phyloP scores from a whole-genome alignment of 2,329 filamentous ascomycete genomes.

The Colletotrichum tofieldiae region DNA sequence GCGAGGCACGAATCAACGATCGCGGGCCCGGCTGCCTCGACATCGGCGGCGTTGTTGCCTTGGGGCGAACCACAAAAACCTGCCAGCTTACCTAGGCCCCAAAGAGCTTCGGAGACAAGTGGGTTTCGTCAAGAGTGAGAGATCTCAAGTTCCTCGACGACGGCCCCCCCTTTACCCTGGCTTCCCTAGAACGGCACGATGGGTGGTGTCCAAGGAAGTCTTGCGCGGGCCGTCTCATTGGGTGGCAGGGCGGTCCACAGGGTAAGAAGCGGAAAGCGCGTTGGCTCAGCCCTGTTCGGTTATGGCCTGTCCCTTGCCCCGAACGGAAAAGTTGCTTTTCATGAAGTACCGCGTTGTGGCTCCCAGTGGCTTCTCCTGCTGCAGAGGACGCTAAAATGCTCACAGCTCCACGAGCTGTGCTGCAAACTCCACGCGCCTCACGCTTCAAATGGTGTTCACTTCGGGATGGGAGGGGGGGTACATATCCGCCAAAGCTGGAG shows the following conservation, averaged over 20 bases:
- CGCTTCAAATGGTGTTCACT: constrained; percentile 30
- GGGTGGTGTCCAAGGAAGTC: constrained; percentile 3
- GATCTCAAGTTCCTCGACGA: constrained; percentile 2
- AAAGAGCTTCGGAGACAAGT: constrained; percentile 6
- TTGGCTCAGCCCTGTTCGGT: constrained; percentile 42
- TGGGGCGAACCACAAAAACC: background rate
- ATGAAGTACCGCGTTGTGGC: constrained; percentile 8
- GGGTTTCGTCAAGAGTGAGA: background rate
- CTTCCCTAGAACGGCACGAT: constrained; percentile 29
- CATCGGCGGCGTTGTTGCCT: constrained; percentile 1
- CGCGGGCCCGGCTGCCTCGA: background rate
- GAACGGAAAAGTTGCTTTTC: constrained; percentile 7
- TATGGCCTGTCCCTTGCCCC: constrained; percentile 15
- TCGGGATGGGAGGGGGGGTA: constrained; percentile 2
- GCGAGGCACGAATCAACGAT: background rate
- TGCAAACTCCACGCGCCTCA: constrained; percentile 10
- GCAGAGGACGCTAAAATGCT: background rate
- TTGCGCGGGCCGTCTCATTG: constrained; percentile 29
- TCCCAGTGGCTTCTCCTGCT: background rate
- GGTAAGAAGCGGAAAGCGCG: constrained; percentile 30
- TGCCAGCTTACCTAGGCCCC: too few species aligned
- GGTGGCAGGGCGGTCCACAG: constrained; percentile 2
- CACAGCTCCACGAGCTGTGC: constrained; percentile 26
- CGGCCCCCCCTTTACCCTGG: background rate
- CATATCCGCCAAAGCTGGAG: constrained; percentile 10